Base-by-base conservation (phyloP, 2,329 filamentous ascomycete species). In the Rhexocercosporidium sp. region DNA sequence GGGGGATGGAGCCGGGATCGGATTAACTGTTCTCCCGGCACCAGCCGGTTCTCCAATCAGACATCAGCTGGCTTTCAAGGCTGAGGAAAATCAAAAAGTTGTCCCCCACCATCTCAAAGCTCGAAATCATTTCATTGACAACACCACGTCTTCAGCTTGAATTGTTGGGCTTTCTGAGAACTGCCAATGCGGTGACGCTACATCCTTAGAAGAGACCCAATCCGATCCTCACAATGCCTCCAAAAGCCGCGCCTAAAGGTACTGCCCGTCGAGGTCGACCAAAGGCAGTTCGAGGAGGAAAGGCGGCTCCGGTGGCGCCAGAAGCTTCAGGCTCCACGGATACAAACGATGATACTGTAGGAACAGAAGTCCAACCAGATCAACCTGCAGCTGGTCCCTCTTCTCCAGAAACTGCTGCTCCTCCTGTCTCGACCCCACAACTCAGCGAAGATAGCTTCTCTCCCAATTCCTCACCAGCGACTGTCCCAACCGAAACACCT, bases 401-500 rank as follows among this genome's bases (percentile, higher is more conserved):
- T 27, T 44, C 64, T 20, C 41, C 41, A 25, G 20, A 57, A 41
- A 8, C 20, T 20, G 9, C n/a, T 27, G 59, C 61, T 44, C 57
- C 65, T 22, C 31, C 41, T 18, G 34, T 62, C 27, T 62, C 66
- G 18, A 66, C 60, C 9, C 66, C 71, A 1, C 70, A 71, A n/a
- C 49, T 64, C 20, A 62, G 68, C 22, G 65, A 61, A 25, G 62
- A 68, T 64, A 64, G 72, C 44, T 65, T 70, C 22, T 74, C 74
- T 39, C 75, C 76, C 4, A 76, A 75, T 59, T 73, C 71, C 14
- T 75, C 75, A 27, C 75, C 74, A 27, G 74, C 70, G 1, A 70
- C 66, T 4, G 61, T 73, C 14, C 74, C 75, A 4, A 73, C 75
- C 7, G 76, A 77, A 69, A 73, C 72, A 37, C 74, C 75, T 29